Conservation (phyloP, 331 rosid genomes). For the Arachis monticola region DNA sequence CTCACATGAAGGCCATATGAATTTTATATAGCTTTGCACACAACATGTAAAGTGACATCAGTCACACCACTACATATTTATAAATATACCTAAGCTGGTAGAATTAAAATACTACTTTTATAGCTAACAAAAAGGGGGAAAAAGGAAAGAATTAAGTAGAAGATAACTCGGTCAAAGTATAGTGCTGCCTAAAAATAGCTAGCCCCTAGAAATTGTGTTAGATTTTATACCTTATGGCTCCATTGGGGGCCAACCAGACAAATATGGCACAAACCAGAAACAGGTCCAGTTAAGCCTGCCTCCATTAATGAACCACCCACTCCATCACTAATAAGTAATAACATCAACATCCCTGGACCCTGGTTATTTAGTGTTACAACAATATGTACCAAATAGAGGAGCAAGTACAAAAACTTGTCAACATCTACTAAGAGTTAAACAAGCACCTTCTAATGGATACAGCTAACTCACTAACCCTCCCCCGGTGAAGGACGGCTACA, state of each 20-base stretch:
- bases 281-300: conserved; percentile 28
- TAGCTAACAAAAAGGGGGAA: too few species aligned
- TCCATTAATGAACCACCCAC: conserved; percentile 25
- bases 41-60: too few species aligned
- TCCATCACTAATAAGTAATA: neutral
- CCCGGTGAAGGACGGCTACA: conserved; percentile 76
- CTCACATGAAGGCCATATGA: too few species aligned
- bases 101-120: too few species aligned
- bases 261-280: conserved; percentile 27
- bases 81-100: too few species aligned
- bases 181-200: too few species aligned
- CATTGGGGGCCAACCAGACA: neutral
- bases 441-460: conserved; percentile 83
- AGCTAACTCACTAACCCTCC: conserved; percentile 72
- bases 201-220: too few species aligned
- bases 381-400: conserved; percentile 41
- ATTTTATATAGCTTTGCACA: too few species aligned
- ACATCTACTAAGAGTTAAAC: conserved; percentile 48
- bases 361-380: conserved; percentile 50
- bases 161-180: too few species aligned
- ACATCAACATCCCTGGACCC: conserved; percentile 19
- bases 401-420: conserved; percentile 24
- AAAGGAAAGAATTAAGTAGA: too few species aligned
- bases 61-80: too few species aligned
- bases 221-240: neutral